phyloP scores from a whole-genome alignment of 2,329 filamentous ascomycete species.

The Ramichloridium luteum region DNA sequence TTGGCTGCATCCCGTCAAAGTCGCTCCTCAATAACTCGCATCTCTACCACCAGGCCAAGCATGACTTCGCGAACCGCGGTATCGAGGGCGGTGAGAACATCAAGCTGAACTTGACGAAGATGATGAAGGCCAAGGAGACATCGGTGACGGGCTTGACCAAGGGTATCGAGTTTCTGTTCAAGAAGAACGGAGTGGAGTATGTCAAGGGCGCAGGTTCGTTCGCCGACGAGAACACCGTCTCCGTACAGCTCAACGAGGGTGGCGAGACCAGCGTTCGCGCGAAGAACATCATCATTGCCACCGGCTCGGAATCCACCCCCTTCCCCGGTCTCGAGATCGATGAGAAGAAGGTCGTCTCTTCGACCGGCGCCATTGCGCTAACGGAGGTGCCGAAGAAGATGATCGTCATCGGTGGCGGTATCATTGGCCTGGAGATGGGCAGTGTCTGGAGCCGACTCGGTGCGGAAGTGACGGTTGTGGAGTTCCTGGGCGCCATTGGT shows the following conservation, averaged over 20 bases:
- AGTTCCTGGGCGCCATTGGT: slow-evolving; percentile 92
- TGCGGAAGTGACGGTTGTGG: slow-evolving; percentile 89
- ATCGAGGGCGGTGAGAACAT: slow-evolving; percentile 88
- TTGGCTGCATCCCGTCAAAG: slow-evolving; percentile 98
- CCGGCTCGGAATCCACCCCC: slow-evolving; percentile 85
- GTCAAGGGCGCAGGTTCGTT: slow-evolving; percentile 87
- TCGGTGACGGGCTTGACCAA: slow-evolving; percentile 85
- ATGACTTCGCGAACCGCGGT: slow-evolving; percentile 93
- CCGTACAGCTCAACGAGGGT: slow-evolving; percentile 63
- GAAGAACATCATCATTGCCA: slow-evolving; percentile 98
- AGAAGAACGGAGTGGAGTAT: slow-evolving; percentile 99
- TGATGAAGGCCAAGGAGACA: slow-evolving; percentile 98
- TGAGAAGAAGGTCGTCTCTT: slow-evolving; percentile 94
- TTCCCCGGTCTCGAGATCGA: slow-evolving; percentile 94
- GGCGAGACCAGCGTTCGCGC: slow-evolving; percentile 75
- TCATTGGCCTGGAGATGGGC: slow-evolving; percentile 96
- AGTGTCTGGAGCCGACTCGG: slow-evolving; percentile 96
- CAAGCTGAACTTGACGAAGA: slow-evolving; percentile 83
- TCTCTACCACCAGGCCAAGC: slow-evolving; percentile 67
- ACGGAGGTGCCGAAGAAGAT: slow-evolving; percentile 89
- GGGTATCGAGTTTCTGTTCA: slow-evolving; percentile 94
- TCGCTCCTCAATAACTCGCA: slow-evolving; percentile 99
- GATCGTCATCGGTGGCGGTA: slow-evolving; percentile 94
- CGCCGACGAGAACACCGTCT: slow-evolving; percentile 39
- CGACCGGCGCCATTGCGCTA: slow-evolving; percentile 84